Conservation (phyloP, 371 early-diverging fungal genomes). For the Mortierella sp. region DNA sequence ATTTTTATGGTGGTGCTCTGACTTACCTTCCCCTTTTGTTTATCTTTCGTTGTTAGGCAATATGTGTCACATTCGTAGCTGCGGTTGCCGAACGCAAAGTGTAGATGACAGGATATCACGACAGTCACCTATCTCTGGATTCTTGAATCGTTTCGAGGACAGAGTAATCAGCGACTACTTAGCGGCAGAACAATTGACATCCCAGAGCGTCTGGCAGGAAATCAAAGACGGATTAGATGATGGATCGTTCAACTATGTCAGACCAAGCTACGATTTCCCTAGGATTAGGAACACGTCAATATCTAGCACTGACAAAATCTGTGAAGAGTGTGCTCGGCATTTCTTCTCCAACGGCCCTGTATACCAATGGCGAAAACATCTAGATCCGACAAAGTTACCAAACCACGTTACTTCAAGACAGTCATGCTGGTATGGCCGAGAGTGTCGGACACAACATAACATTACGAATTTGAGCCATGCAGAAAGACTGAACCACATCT, state of each 20-base stretch:
- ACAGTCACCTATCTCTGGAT: neutral
- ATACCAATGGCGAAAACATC: conserved; percentile 42
- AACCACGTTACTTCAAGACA: conserved; percentile 3
- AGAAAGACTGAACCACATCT: conserved; percentile 47
- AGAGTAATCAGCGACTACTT: conserved; percentile 24
- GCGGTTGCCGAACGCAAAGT: conserved; percentile 26
- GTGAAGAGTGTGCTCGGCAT: conserved; percentile 12
- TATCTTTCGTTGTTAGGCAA: conserved; percentile 23
- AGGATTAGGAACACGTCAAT: neutral
- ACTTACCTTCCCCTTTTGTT: neutral
- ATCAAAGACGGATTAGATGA: conserved; percentile 40
- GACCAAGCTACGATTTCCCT: conserved; percentile 4
- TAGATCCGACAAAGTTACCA: conserved; percentile 26
- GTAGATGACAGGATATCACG: conserved; percentile 25
- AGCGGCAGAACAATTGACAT: conserved; percentile 2
- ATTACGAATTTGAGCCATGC: conserved; percentile 21
- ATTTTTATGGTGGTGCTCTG: neutral
- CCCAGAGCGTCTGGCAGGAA: conserved; percentile 29
- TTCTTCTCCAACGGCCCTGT: conserved; percentile 41
- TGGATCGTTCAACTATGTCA: conserved; percentile 23
- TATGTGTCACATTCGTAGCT: conserved; percentile 34
- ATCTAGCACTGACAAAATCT: conserved; percentile 26
- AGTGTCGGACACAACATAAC: conserved; percentile 49
- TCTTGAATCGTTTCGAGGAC: conserved; percentile 25
- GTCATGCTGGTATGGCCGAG: conserved; percentile 50